A percentile compares a stretch with the other conserved stretches of the same genome.
Evolutionary conservation across 1,284 basidiomycete genomes (phyloP).

Genomic region (Leccinum griseonigrum): DNA sequence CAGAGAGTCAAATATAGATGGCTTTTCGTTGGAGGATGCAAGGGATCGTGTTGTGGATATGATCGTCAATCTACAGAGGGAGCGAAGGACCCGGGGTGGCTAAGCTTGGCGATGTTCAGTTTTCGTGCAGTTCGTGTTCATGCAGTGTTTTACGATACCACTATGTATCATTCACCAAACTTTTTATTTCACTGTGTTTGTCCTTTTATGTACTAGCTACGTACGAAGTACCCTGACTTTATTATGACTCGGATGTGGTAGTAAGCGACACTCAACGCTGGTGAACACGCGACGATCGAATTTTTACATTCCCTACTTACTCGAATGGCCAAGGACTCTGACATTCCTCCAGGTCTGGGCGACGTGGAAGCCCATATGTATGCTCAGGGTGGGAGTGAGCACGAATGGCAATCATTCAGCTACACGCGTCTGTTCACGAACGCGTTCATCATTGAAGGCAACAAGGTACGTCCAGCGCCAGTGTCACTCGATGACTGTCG

Average conservation of each 20-base stretch:
- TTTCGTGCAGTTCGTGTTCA: background rate
- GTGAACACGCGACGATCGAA: background rate
- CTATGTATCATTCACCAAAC: background rate
- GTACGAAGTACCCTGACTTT: background rate
- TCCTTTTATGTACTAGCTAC: background rate
- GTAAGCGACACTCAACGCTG: background rate
- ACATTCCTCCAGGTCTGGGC: slow-evolving; percentile 28
- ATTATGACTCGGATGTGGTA: background rate
- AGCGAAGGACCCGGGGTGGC: slow-evolving; percentile 17
- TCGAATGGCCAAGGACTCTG: slow-evolving; percentile 16
- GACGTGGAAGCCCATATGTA: slow-evolving; percentile 16
- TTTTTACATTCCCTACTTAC: background rate
- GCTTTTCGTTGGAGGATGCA: slow-evolving; percentile 56
- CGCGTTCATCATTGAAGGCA: slow-evolving; percentile 34
- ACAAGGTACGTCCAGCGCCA: slow-evolving; percentile 21
- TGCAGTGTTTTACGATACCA: background rate
- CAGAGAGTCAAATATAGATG: slow-evolving; percentile 24
- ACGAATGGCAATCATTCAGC: slow-evolving; percentile 27
- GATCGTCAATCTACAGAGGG: slow-evolving; percentile 52
- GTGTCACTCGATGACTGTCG: background rate
- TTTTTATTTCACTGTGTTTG: slow-evolving; percentile 2
- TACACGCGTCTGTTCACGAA: slow-evolving; percentile 34
- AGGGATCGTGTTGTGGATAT: slow-evolving; percentile 67
- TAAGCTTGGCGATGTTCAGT: slow-evolving; percentile 4
- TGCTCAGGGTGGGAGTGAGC: slow-evolving; percentile 24